A percentile compares a stretch with the other conserved stretches of the same genome.
phyloP scores from a whole-genome alignment of 2,329 filamentous ascomycete species.

The Geosmithia flava region DNA sequence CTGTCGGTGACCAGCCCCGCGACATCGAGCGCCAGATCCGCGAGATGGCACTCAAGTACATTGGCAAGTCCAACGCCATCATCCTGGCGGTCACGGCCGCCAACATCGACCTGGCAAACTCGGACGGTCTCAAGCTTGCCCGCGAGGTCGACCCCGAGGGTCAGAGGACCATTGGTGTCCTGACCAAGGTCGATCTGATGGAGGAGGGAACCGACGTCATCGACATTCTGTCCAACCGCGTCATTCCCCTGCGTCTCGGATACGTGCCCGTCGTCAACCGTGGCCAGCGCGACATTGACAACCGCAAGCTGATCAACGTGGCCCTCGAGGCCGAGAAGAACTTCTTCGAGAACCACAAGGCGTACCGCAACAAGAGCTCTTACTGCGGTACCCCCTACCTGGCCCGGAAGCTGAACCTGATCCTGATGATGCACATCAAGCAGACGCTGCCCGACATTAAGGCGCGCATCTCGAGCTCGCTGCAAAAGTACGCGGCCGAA shows the following conservation, averaged over 20 bases:
- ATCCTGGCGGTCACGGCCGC: conserved; percentile 92
- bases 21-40: conserved; percentile 95
- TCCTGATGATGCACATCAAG: conserved; percentile 99
- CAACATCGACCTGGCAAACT: conserved; percentile 97
- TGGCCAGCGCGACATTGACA: conserved; percentile 96
- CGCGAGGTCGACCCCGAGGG: conserved; percentile 95
- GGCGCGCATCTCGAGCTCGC: conserved; percentile 82
- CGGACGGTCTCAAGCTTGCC: conserved; percentile 90
- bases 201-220: conserved; percentile 97
- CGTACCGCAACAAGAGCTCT: conserved; percentile 94
- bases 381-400: conserved; percentile 98
- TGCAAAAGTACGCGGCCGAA: conserved; percentile 83
- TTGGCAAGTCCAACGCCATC: conserved; percentile 96
- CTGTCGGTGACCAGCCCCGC: conserved; percentile 88
- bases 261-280: conserved; percentile 98
- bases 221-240: conserved; percentile 92
- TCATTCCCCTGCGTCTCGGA: conserved; percentile 87
- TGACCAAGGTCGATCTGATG: conserved; percentile 99
- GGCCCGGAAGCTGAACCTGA: conserved; percentile 92
- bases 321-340: conserved; percentile 89
- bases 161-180: conserved; percentile 93
- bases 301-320: conserved; percentile 85
- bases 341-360: conserved; percentile 98
- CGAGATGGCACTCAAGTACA: conserved; percentile 98
- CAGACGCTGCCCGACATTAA: conserved; percentile 98